A percentile compares a stretch with the other conserved stretches of the same genome.
These are phyloP conservation scores for Cryptococcus amylolentus DNA, from an alignment of 1,284 basidiomycete genomes.

Conservation along the genomic window DNA sequence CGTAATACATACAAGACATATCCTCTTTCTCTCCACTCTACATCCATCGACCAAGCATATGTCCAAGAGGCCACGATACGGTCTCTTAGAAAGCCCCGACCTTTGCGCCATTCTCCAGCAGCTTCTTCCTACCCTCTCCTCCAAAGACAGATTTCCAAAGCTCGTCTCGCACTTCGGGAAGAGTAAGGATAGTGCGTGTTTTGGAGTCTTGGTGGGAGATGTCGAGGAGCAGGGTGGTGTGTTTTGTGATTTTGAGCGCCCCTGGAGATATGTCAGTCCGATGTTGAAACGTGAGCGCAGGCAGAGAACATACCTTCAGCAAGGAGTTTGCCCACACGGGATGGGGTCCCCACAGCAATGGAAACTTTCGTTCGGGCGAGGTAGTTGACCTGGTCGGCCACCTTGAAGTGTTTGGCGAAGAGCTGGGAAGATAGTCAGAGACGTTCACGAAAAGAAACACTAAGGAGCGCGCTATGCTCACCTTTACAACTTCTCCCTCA, in stretches of 20 bases:
- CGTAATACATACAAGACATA: too few relatives aligned
- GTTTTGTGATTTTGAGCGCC: constrained; percentile 39
- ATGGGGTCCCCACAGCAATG: constrained; percentile 50
- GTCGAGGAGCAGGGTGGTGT: constrained; percentile 47
- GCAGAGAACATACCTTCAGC: constrained; percentile 29
- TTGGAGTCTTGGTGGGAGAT: constrained; percentile 44
- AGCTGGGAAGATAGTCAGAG: constrained; percentile 27
- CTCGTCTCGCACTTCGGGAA: constrained; percentile 47
- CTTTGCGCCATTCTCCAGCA: constrained; percentile 33
- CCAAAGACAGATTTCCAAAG: constrained; percentile 48
- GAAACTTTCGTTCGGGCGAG: constrained; percentile 45
- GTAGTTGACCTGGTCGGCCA: constrained; percentile 48
- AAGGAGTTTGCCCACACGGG: constrained; percentile 47
- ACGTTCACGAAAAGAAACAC: background rate
- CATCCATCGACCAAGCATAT: background rate
- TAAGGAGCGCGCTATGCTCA: constrained; percentile 15
- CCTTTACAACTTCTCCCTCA: constrained; percentile 49
- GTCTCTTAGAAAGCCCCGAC: constrained; percentile 39
- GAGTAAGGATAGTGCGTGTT: constrained; percentile 45
- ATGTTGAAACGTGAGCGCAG: background rate
- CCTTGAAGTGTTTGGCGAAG: constrained; percentile 52
- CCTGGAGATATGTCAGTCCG: constrained; percentile 20
- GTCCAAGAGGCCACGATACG: too few relatives aligned
- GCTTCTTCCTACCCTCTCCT: constrained; percentile 29
- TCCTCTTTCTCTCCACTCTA: too few relatives aligned